Evolutionary conservation across 164 flowering plant genomes (phyloP), one percentile per base, ranked within the genome.

Genomic region (Brasenia schreberi): DNA sequence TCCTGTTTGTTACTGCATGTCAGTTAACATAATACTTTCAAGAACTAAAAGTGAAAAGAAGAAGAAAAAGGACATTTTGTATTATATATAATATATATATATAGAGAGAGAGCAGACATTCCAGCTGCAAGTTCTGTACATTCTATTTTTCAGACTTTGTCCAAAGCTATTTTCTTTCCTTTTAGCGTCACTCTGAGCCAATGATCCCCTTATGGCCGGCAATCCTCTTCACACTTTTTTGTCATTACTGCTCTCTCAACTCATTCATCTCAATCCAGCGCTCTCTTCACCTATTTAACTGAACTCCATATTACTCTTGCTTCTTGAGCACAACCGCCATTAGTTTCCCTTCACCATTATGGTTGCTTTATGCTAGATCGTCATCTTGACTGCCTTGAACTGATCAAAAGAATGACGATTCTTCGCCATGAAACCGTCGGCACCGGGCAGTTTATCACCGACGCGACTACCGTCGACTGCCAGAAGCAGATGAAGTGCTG

Each of bases 201-300:
- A 7, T 61, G 63, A 61, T 7, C 63, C 27, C 63, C 63, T 23
- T 61, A n/a, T 61, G 63, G 63, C 63, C 63, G 63, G 63, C 63
- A 61, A n/a, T 33, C 59, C 62, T 5, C 42, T 63, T 52, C 18
- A 19, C 12, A 23, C 74, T 68, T 59, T 72, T 66, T 67, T 62
- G 56, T 56, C 43, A 43, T 67, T 18, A 33, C 39, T 33, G 3
- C 39, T 1, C 39, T 62, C 42, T 63, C 39, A 52, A 5, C 17
- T 42, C 18, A 19, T 11, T 62, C 52, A 18, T 42, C 9, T 62
- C 44, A 14, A 5, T 63, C 65, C 17, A 11, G 1, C 6, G 17
- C 39, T 4, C 17, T 27, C 14, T 64, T 53, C 70, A 45, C 52
- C 64, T 60, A 39, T 18, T 61, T 69, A 17, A 43, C 56, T 61